Conservation (phyloP, 257 asterid genomes). For the Solanum boliviense region DNA sequence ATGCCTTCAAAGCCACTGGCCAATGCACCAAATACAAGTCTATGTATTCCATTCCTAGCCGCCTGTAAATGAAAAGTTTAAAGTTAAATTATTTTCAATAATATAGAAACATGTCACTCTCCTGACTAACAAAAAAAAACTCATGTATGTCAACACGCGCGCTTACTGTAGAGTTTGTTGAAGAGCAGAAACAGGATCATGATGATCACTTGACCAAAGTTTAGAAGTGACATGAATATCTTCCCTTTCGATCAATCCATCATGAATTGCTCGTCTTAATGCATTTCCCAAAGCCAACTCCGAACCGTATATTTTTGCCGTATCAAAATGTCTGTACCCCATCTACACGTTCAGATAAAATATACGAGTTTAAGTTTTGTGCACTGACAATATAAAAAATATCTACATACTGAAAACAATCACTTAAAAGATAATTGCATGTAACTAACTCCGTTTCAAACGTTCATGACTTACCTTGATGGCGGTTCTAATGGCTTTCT, state of each 20-base stretch:
- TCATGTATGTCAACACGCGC: not conserved
- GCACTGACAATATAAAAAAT: not conserved
- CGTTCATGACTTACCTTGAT: slow-evolving; percentile 39
- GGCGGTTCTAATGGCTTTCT: slow-evolving; percentile 52
- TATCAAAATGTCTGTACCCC: slow-evolving; percentile 77
- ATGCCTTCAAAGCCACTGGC: slow-evolving; percentile 71
- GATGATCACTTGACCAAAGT: slow-evolving; percentile 78
- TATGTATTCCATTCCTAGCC: slow-evolving; percentile 57
- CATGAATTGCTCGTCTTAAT: slow-evolving; percentile 27
- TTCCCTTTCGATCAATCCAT: slow-evolving; percentile 39
- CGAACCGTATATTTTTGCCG: slow-evolving; percentile 75
- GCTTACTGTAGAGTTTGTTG: slow-evolving; percentile 49
- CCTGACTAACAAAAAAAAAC: too few relatives aligned
- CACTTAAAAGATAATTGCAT: not conserved
- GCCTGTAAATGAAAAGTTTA: not conserved
- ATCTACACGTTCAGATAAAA: slow-evolving; percentile 22
- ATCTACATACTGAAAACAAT: too few relatives aligned
- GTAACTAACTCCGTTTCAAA: not conserved
- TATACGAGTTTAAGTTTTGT: not conserved
- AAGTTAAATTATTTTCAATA: too few relatives aligned
- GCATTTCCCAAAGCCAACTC: slow-evolving; percentile 73
- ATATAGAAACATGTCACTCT: not conserved
- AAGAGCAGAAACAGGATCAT: slow-evolving; percentile 67
- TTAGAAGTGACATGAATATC: slow-evolving; percentile 59
- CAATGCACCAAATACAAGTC: slow-evolving; percentile 88